Conservation (phyloP, 352 stramenopile genomes). For the Phytophthora hybrid region DNA sequence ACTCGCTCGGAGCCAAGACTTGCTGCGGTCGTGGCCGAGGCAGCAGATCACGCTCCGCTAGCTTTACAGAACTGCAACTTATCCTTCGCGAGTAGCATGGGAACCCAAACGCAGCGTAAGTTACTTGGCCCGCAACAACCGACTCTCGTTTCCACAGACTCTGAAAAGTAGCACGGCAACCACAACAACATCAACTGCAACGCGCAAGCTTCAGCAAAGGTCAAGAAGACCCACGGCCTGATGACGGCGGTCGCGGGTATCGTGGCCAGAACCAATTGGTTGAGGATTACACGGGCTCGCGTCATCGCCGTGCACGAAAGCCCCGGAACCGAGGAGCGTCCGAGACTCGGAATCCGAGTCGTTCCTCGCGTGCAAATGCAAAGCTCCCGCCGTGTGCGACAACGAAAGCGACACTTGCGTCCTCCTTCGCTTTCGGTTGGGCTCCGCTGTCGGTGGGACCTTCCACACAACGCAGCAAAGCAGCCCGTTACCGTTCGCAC, state of each 20-base stretch:
- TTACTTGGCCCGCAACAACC: constrained; percentile 23
- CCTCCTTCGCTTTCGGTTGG: background rate
- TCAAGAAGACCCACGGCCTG: constrained; percentile 6
- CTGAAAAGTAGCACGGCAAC: background rate
- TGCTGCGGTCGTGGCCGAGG: background rate
- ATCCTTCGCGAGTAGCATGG: constrained; percentile 18
- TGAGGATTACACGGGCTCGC: background rate
- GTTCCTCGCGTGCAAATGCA: background rate
- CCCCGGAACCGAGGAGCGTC: background rate
- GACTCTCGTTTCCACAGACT: constrained; percentile 22
- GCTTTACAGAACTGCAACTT: constrained; percentile 17
- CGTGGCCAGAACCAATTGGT: background rate
- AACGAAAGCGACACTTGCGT: background rate
- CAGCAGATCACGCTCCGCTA: constrained; percentile 20
- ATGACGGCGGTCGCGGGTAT: constrained; percentile 18
- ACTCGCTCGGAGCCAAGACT: constrained; percentile 1
- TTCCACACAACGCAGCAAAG: constrained; percentile 32
- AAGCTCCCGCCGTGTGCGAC: background rate
- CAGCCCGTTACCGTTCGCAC: constrained; percentile 27
- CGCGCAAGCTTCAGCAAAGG: background rate
- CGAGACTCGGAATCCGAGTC: background rate
- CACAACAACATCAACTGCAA: constrained; percentile 3
- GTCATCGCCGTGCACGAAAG: background rate
- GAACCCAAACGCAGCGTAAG: background rate
- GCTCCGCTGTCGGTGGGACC: background rate